A percentile compares a stretch with the other conserved stretches of the same genome.
Conservation (phyloP, 352 stramenopile species). For the Phytophthora idaei region DNA sequence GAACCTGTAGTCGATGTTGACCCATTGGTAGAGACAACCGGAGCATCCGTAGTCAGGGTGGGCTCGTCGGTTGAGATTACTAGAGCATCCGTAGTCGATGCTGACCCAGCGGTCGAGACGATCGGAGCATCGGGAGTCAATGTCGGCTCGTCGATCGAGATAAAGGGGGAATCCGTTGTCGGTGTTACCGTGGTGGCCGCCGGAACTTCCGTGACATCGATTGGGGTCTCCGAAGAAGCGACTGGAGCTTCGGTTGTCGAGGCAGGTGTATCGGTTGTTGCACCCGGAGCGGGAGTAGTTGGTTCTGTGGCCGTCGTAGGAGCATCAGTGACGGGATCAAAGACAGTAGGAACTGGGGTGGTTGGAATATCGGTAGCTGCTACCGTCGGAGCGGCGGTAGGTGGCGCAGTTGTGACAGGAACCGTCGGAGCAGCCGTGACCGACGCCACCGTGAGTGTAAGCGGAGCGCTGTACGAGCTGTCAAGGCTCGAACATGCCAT, state of each 20-base stretch:
- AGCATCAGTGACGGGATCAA: background rate
- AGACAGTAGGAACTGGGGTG: background rate
- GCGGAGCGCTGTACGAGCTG: slow-evolving; percentile 13
- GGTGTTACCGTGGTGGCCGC: background rate
- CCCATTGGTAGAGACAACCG: background rate
- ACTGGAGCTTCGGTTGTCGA: slow-evolving; percentile 7
- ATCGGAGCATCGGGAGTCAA: background rate
- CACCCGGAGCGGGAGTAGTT: background rate
- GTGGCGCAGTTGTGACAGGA: background rate
- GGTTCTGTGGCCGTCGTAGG: slow-evolving; percentile 2
- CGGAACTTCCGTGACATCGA: background rate
- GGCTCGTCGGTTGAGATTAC: no score
- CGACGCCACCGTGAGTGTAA: background rate
- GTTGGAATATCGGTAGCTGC: background rate
- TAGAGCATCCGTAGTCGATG: no score
- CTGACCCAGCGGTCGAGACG: no score
- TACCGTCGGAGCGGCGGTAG: background rate
- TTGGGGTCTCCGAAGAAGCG: background rate
- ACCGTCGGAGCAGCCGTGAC: background rate
- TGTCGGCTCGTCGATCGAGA: background rate
- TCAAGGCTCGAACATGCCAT: slow-evolving; percentile 25
- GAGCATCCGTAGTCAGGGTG: background rate
- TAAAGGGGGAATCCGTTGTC: background rate
- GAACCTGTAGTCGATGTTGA: background rate
- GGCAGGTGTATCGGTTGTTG: background rate